phyloP scores from a whole-genome alignment of 352 stramenopile species.

The Pythium rishiriense region DNA sequence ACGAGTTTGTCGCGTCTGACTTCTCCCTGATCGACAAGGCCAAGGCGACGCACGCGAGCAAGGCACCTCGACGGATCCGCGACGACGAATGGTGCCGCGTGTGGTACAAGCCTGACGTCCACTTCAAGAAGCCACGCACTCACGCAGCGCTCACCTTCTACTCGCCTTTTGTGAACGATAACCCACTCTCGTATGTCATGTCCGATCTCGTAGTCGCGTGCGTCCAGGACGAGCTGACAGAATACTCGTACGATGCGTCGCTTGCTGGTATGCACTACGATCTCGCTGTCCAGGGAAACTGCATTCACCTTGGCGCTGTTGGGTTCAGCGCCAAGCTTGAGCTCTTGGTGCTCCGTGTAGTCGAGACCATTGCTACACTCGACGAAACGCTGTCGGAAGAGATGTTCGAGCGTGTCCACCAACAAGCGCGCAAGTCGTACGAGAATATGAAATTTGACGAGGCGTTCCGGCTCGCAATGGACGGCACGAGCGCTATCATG shows the following conservation, averaged over 20 bases:
- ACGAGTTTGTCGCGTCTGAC: slow-evolving; percentile 33
- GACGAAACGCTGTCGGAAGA: slow-evolving; percentile 32
- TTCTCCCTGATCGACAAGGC: slow-evolving; percentile 36
- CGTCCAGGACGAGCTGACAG: slow-evolving; percentile 82
- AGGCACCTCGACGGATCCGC: slow-evolving; percentile 38
- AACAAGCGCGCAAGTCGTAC: slow-evolving; percentile 40
- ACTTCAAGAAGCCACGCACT: slow-evolving; percentile 91
- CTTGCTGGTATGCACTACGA: slow-evolving; percentile 79
- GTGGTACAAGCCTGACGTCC: slow-evolving; percentile 89
- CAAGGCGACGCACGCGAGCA: slow-evolving; percentile 17
- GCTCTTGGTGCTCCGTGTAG: slow-evolving; percentile 40
- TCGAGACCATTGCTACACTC: slow-evolving; percentile 39
- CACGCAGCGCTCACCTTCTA: slow-evolving; percentile 83
- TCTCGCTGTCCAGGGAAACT: slow-evolving; percentile 36
- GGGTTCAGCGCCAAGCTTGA: slow-evolving; percentile 51
- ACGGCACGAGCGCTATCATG: slow-evolving; percentile 36
- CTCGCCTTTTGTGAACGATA: slow-evolving; percentile 42
- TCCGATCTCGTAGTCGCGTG: slow-evolving; percentile 40
- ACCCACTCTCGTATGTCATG: slow-evolving; percentile 49
- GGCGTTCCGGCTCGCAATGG: slow-evolving; percentile 42
- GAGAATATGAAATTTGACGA: slow-evolving; percentile 57
- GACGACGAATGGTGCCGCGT: slow-evolving; percentile 51
- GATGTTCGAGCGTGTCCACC: slow-evolving; percentile 45
- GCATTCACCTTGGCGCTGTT: slow-evolving; percentile 43
- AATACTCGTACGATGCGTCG: slow-evolving; percentile 78